Percentiles rank a stretch among this genome's conserved stretches.
Conservation (phyloP, 208 protist species). For the Leishmania tropica region DNA sequence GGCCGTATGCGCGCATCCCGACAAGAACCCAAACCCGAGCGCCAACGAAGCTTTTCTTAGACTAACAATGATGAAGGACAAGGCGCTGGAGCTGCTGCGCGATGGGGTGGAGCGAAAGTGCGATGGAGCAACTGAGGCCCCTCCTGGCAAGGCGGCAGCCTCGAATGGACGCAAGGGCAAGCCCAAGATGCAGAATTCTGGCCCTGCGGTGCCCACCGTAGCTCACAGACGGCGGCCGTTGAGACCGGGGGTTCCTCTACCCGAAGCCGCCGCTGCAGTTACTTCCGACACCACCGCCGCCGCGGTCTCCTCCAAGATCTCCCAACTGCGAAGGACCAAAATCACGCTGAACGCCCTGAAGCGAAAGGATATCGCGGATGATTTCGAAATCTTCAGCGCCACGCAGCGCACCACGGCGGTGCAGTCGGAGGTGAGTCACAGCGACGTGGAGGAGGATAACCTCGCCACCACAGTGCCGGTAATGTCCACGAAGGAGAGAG, state of each 20-base stretch:
- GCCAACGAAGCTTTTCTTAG: constrained; percentile 83
- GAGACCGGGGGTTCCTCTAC: background rate
- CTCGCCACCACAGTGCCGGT: constrained; percentile 42
- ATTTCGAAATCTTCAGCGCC: constrained; percentile 61
- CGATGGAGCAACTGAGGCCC: background rate
- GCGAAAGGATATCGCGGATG: constrained; percentile 75
- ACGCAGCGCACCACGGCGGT: constrained; percentile 25
- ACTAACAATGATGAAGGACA: constrained; percentile 52
- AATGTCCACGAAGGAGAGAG: constrained; percentile 17
- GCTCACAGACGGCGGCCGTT: background rate
- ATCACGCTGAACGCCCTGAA: constrained; percentile 85
- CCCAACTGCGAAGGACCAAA: constrained; percentile 41
- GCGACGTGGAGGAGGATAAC: constrained; percentile 22
- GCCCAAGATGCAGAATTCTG: background rate
- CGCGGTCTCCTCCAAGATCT: constrained; percentile 10
- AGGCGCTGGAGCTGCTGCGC: constrained; percentile 43
- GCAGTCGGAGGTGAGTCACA: constrained; percentile 19
- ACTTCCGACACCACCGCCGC: background rate
- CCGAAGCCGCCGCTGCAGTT: background rate
- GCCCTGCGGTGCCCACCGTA: background rate
- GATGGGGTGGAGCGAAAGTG: background rate
- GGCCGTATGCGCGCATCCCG: constrained; percentile 80
- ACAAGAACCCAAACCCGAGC: constrained; percentile 80
- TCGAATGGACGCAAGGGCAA: constrained; percentile 1
- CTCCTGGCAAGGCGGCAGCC: background rate